Evolutionary conservation across 805 yeast genomes (phyloP), one percentile per base, ranked within the genome.

Genomic region (Metschnikowia lunata): DNA sequence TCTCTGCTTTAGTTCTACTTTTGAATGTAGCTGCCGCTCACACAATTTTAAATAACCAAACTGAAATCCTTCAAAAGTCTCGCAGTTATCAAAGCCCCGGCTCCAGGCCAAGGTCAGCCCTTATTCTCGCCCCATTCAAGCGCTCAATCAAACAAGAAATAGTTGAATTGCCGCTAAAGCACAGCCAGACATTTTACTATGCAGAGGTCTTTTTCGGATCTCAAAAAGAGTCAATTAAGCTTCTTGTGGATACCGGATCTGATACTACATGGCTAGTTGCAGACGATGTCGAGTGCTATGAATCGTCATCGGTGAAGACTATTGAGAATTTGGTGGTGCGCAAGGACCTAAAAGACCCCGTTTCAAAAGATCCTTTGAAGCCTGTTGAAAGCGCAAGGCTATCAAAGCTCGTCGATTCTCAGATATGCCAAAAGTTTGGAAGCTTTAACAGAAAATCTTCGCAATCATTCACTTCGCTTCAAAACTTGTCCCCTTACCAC

Each of bases 401-500:
- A 18, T 29, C n/a, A 6, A 29, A 29, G 31, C 31, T 29, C 31
- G n/a, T 29, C n/a, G 31, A 29, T 12, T 10, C 31, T 3, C 6
- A 10, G 6, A 29, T 35, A 8, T 41, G 45, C 11, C 31, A 31
- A 18, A 12, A 14, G 8, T 18, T 11, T 18, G 45, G 45, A 7
- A 13, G 36, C 13, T 44, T 44, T 26, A 41, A 40, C 12, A 15
- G 13, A 3, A 2, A 13, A 4, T 18, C 14, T 2, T 42, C 45
- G 12, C 15, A 23, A 10, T 33, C 38, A 6, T 44, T 39, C 26
- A 13, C 27, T 10, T 27, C 7, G 8, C 12, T 36, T 15, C 11
- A n/a, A 3, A 12, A 27, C 13, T 23, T 26, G 28, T 13, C 26
- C 7, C 34, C 80, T 1, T 78, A 76, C 54, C 30, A 50, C 8